Percentiles rank a stretch among this genome's conserved stretches.
These are phyloP conservation scores for Asterophora lycoperdoides DNA, from an alignment of 768 basidiomycete genomes.

Conservation along the genomic window DNA sequence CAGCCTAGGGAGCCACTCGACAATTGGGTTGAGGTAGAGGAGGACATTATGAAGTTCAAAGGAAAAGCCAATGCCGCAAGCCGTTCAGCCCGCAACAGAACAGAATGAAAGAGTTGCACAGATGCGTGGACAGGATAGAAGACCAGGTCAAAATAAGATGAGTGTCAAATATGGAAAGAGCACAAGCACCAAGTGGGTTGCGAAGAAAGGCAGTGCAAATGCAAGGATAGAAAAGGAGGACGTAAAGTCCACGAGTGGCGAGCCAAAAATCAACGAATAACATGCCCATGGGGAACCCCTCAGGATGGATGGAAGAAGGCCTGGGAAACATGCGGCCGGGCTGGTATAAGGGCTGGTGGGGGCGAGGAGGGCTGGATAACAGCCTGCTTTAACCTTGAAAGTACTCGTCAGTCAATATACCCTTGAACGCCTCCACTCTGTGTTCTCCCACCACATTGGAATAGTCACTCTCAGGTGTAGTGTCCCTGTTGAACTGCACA, in stretches of 20 bases:
- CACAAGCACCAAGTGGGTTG: not conserved
- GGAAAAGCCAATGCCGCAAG: not conserved
- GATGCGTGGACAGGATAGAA: no score
- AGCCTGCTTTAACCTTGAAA: not conserved
- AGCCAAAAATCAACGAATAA: no score
- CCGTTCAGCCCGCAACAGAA: not conserved
- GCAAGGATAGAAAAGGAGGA: no score
- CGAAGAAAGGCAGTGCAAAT: no score
- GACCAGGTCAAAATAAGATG: not conserved
- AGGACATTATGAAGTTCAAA: slow-evolving; percentile 30
- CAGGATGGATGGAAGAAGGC: no score
- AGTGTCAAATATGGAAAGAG: not conserved
- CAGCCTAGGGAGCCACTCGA: slow-evolving; percentile 65
- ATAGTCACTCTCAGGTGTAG: slow-evolving; percentile 20
- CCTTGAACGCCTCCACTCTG: slow-evolving; percentile 85
- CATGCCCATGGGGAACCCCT: no score
- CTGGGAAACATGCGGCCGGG: no score
- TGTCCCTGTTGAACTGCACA: slow-evolving; percentile 6
- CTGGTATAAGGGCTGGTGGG: no score
- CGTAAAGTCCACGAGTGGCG: no score
- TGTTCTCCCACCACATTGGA: slow-evolving; percentile 59
- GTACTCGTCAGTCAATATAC: slow-evolving; percentile 46
- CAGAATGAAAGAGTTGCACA: not conserved
- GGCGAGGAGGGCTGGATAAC: not conserved
- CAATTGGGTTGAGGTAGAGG: slow-evolving; percentile 77